Evolutionary conservation across 148 eudicot genomes (phyloP).

Genomic region (Limonium bicolor): DNA sequence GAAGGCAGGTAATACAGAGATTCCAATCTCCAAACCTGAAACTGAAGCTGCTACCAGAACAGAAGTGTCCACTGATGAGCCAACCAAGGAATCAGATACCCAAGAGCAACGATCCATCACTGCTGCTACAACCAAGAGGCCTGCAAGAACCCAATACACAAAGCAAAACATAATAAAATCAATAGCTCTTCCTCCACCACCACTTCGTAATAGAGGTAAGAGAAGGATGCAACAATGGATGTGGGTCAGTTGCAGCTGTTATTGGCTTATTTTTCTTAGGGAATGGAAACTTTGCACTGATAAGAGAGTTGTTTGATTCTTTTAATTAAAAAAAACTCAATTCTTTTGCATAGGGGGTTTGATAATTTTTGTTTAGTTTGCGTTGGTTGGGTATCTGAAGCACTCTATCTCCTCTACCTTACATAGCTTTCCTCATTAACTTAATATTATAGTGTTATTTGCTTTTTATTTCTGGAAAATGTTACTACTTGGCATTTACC

Average conservation of each 20-base stretch:
- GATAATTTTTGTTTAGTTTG: no score
- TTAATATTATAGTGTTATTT: no score
- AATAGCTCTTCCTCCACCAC: constrained; percentile 72
- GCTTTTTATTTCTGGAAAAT: no score
- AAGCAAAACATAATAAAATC: constrained; percentile 52
- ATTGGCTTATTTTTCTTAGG: constrained; percentile 44
- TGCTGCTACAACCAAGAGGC: constrained; percentile 17
- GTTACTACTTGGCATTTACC: no score
- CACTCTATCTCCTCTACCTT: no score
- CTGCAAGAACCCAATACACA: constrained; percentile 23
- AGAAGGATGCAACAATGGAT: constrained; percentile 47
- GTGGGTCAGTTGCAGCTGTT: constrained; percentile 28
- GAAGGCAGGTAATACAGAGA: constrained; percentile 22
- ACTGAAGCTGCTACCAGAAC: constrained; percentile 19
- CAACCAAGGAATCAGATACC: constrained; percentile 24
- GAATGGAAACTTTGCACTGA: constrained; percentile 22
- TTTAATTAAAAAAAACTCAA: constrained; percentile 8
- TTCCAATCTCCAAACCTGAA: constrained; percentile 10
- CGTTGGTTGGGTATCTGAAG: no score
- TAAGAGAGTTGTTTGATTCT: constrained; percentile 12
- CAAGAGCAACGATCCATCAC: constrained; percentile 28
- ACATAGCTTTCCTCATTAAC: no score
- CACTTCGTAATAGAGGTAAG: constrained; percentile 59
- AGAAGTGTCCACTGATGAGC: constrained; percentile 14
- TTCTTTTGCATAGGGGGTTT: background rate